Conservation (phyloP, 768 basidiomycete species). For the Dioszegia crocea region DNA sequence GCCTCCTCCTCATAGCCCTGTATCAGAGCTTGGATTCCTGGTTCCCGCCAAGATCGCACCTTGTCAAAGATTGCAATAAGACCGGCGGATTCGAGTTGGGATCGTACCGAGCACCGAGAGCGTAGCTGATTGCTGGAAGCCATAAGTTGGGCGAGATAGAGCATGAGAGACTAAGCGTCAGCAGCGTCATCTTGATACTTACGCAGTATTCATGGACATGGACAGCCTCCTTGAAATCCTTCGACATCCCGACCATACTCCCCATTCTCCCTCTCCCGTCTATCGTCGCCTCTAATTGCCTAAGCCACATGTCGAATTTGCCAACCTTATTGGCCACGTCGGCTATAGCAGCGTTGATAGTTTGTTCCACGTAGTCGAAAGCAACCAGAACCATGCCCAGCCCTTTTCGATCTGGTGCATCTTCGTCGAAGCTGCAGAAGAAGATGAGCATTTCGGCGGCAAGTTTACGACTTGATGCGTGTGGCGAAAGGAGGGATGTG, state of each 20-base stretch:
- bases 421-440: conserved; percentile 62
- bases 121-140: conserved; percentile 28
- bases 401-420: conserved; percentile 52
- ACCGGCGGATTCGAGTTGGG: conserved; percentile 85
- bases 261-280: conserved; percentile 90
- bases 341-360: conserved; percentile 23
- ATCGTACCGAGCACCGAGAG: conserved; percentile 64
- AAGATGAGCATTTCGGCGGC: conserved; percentile 75
- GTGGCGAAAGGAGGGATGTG: conserved; percentile 74
- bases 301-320: conserved; percentile 82
- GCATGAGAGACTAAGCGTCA: conserved; percentile 16
- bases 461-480: conserved; percentile 70
- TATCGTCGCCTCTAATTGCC: conserved; percentile 67
- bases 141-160: conserved; percentile 26
- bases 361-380: conserved; percentile 55
- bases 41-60: conserved; percentile 63
- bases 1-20: conserved; percentile 59
- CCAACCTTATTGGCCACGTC: conserved; percentile 37
- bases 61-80: conserved; percentile 67
- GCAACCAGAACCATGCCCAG: conserved; percentile 68
- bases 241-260: conserved; percentile 88
- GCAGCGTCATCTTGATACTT: conserved; percentile 10
- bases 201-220: conserved; percentile 56
- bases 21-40: conserved; percentile 65
- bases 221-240: conserved; percentile 61